A percentile compares a stretch with the other conserved stretches of the same genome.
phyloP scores from a whole-genome alignment of 2,329 filamentous ascomycete species.

The Penicillium thymicola region DNA sequence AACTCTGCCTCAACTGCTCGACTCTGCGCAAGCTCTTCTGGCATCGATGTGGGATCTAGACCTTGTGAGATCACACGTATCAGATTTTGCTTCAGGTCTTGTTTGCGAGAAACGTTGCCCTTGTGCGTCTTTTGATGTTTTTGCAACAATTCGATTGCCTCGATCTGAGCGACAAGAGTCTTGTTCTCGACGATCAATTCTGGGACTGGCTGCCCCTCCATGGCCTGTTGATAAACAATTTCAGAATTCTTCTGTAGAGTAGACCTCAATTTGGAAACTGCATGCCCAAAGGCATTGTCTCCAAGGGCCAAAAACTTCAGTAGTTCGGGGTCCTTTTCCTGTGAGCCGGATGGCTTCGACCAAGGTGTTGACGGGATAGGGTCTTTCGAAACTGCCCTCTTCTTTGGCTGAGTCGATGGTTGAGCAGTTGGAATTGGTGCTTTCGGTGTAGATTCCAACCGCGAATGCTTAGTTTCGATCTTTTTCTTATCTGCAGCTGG shows the following conservation, averaged over 20 bases:
- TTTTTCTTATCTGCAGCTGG: constrained; percentile 7
- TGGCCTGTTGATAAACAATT: constrained; percentile 36
- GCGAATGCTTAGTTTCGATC: not conserved
- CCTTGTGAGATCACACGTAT: constrained; percentile 37
- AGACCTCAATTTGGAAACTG: constrained; percentile 29
- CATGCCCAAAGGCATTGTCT: constrained; percentile 22
- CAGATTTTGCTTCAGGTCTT: constrained; percentile 36
- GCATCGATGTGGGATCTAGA: constrained; percentile 29
- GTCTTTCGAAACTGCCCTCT: not conserved
- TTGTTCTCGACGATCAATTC: constrained; percentile 38
- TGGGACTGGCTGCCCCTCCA: constrained; percentile 34
- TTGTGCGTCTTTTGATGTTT: constrained; percentile 28
- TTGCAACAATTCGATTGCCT: constrained; percentile 37
- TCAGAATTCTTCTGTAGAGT: constrained; percentile 37
- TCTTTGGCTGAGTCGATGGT: constrained; percentile 12
- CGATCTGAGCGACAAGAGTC: constrained; percentile 35
- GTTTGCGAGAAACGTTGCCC: constrained; percentile 28
- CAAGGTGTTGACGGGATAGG: constrained; percentile 16
- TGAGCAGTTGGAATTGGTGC: constrained; percentile 9
- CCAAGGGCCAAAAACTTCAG: constrained; percentile 34
- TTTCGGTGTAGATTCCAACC: not conserved
- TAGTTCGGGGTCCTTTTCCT: constrained; percentile 25
- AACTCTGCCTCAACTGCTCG: constrained; percentile 33
- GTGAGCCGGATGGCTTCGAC: constrained; percentile 17
- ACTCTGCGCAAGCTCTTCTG: constrained; percentile 34